Conservation (phyloP, 371 early-diverging fungal genomes). For the Funneliformis caledonium region DNA sequence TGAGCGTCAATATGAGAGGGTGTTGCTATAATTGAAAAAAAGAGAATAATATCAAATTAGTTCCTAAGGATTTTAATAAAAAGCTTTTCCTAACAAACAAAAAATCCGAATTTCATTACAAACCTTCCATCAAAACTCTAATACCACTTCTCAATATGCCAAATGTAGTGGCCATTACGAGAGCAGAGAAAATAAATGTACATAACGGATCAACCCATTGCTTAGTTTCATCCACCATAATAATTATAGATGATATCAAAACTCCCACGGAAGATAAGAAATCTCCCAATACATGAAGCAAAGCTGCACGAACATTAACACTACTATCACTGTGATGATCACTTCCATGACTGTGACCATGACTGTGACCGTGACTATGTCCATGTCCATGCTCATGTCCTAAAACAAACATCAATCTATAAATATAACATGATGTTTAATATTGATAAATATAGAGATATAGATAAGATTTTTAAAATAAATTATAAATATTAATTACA, state of each 20-base stretch:
- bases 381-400: slow-evolving; percentile 55
- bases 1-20: slow-evolving; percentile 20
- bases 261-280: slow-evolving; percentile 87
- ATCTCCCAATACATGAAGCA: slow-evolving; percentile 86
- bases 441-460: neutral
- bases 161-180: slow-evolving; percentile 78
- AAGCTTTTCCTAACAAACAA: neutral
- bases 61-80: neutral
- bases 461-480: neutral
- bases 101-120: neutral
- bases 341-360: slow-evolving; percentile 48
- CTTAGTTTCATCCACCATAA: slow-evolving; percentile 68
- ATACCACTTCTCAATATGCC: slow-evolving; percentile 57
- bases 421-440: slow-evolving; percentile 3
- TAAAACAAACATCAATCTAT: slow-evolving; percentile 53
- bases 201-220: slow-evolving; percentile 86
- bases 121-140: slow-evolving; percentile 63
- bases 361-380: slow-evolving; percentile 54
- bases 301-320: slow-evolving; percentile 75
- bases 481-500: slow-evolving; percentile 51
- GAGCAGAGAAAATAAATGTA: slow-evolving; percentile 80
- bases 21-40: slow-evolving; percentile 17
- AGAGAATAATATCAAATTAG: neutral
- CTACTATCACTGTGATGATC: slow-evolving; percentile 45
- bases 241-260: slow-evolving; percentile 76